Percentiles rank a stretch among this genome's conserved stretches.
Conservation (phyloP, 2,329 filamentous ascomycete species). For the Colletotrichum graminicola region DNA sequence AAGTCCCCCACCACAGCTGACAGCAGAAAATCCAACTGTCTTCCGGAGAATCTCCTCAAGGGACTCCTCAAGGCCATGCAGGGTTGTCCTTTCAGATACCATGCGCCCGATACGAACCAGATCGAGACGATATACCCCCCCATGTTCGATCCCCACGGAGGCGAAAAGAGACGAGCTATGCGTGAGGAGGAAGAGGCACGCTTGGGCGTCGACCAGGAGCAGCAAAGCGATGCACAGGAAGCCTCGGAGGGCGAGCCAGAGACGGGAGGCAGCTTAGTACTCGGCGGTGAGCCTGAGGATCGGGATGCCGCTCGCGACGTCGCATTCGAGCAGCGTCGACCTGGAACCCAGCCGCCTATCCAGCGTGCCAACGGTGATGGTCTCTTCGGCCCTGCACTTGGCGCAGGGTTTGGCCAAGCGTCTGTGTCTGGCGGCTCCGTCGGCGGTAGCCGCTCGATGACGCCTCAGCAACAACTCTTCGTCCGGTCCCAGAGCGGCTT, state of each 20-base stretch:
- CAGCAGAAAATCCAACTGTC: slow-evolving; percentile 30
- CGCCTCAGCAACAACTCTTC: slow-evolving; percentile 81
- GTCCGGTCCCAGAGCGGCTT: slow-evolving; percentile 74
- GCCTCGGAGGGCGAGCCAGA: slow-evolving; percentile 80
- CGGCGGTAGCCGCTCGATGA: slow-evolving; percentile 76
- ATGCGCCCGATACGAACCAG: slow-evolving; percentile 42
- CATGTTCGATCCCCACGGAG: slow-evolving; percentile 85
- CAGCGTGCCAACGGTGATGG: slow-evolving; percentile 71
- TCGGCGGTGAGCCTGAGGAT: slow-evolving; percentile 94
- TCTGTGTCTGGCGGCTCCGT: slow-evolving; percentile 68
- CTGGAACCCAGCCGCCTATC: slow-evolving; percentile 81
- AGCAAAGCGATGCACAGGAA: slow-evolving; percentile 59
- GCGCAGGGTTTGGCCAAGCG: slow-evolving; percentile 61
- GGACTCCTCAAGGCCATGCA: slow-evolving; percentile 55
- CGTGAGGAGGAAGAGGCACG: slow-evolving; percentile 76
- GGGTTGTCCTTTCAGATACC: slow-evolving; percentile 51
- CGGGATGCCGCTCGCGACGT: slow-evolving; percentile 67
- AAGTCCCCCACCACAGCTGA: slow-evolving; percentile 13
- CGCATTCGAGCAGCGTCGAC: slow-evolving; percentile 69
- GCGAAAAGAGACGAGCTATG: slow-evolving; percentile 83
- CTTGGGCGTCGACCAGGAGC: slow-evolving; percentile 61
- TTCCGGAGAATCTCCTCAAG: slow-evolving; percentile 47
- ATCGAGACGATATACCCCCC: slow-evolving; percentile 65
- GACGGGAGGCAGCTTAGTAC: slow-evolving; percentile 84
- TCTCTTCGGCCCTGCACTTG: slow-evolving; percentile 66